These are phyloP conservation scores for Spathaspora sp. DNA, from an alignment of 805 yeast genomes.

Conservation along the genomic window DNA sequence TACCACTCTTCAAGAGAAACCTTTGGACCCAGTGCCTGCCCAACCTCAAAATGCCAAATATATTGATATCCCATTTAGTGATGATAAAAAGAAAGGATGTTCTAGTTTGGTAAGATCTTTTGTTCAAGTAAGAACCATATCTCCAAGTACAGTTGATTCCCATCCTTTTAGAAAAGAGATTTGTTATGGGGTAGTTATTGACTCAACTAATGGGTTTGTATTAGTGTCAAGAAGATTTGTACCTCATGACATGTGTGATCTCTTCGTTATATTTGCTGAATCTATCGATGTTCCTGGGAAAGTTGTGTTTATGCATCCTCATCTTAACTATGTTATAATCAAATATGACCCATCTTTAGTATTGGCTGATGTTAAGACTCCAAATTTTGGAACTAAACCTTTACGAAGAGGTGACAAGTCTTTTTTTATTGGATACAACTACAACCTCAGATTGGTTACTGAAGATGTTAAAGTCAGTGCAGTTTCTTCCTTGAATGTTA, in stretches of 20 bases:
- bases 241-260: conserved; percentile 80
- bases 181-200: conserved; percentile 78
- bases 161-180: conserved; percentile 57
- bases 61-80: conserved; percentile 63
- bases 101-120: conserved; percentile 61
- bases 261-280: conserved; percentile 78
- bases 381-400: conserved; percentile 53
- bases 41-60: conserved; percentile 64
- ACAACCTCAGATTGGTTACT: conserved; percentile 62
- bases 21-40: conserved; percentile 51
- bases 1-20: conserved; percentile 51
- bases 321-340: conserved; percentile 78
- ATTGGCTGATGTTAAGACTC: conserved; percentile 66
- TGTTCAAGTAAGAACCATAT: conserved; percentile 61
- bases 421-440: conserved; percentile 78
- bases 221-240: conserved; percentile 73
- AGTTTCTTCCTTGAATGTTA: conserved; percentile 68
- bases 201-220: conserved; percentile 75
- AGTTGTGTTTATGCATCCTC: conserved; percentile 82
- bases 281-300: conserved; percentile 76
- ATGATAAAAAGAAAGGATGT: conserved; percentile 39
- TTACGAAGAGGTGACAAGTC: conserved; percentile 73
- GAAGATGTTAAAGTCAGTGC: conserved; percentile 77
- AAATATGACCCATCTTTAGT: conserved; percentile 78
- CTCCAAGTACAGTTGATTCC: conserved; percentile 76